A percentile compares a stretch with the other conserved stretches of the same genome.
Conservation (phyloP, 1,284 basidiomycete genomes). For the Cutaneotrichosporon cutaneum region DNA sequence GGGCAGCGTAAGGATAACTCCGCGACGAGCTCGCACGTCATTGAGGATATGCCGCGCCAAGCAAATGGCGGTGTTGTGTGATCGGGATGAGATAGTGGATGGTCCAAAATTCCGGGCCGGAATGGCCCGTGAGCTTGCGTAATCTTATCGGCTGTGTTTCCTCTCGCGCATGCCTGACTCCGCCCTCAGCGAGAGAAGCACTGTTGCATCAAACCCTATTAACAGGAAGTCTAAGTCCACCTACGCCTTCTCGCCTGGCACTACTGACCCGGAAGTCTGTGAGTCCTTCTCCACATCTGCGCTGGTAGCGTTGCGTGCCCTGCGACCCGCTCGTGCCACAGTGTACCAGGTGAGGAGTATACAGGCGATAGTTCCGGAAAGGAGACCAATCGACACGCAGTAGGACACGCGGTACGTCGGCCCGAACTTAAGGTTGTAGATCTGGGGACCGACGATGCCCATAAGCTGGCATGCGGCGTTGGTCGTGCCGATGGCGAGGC, state of each 20-base stretch:
- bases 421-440: constrained; percentile 17
- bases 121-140: too few species aligned
- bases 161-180: too few species aligned
- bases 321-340: neutral
- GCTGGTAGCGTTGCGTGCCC: neutral
- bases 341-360: constrained; percentile 7
- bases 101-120: too few species aligned
- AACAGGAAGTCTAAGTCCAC: too few species aligned
- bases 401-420: constrained; percentile 17
- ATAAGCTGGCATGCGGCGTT: constrained; percentile 13
- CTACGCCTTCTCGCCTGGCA: neutral
- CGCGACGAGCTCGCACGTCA: too few species aligned
- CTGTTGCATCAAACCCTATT: too few species aligned
- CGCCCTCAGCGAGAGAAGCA: too few species aligned
- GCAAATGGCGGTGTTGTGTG: too few species aligned
- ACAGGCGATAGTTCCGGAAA: neutral
- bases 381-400: constrained; percentile 2
- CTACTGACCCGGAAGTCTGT: neutral
- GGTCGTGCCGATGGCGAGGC: constrained; percentile 15
- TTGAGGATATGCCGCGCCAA: too few species aligned
- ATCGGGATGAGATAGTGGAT: too few species aligned
- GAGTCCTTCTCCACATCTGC: neutral
- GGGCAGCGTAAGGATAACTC: too few species aligned
- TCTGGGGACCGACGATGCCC: constrained; percentile 19
- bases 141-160: too few species aligned